Evolutionary conservation across 169 alveolate species (phyloP), one percentile per base, ranked within the genome.

Genomic region (Plasmodium gonderi): DNA sequence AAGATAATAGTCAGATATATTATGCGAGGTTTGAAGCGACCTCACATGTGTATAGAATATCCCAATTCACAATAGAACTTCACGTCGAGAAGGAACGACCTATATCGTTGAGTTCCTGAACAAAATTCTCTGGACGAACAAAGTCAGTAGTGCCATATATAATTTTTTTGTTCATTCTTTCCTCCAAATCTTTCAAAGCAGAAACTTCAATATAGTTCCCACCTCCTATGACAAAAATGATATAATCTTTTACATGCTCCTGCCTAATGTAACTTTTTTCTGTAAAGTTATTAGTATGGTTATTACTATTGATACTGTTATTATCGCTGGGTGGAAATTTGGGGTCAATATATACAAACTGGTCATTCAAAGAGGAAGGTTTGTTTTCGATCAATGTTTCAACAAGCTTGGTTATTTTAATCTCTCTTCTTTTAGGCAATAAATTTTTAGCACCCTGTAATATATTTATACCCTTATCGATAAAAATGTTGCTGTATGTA

Each of bases 141-240:
- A 94, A 94, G 74, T 94, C 96, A 26, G 96, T 94, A 31, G 95
- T 90, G 4, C 96, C 96, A 36, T 94, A 94, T 23, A 94, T 94
- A 51, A 94, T 94, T 76, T 91, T 94, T 68, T 94, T 94, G 47
- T 94, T 94, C 33, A 92, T 67, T 47, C 92, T 94, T 23, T 95
- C 80, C 40, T 97, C 97, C 77, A 94, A 74, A 17, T 95, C 97
- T 75, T 93, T 92, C 65, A 96, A 42, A 29, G 95, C 96, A 12
- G 94, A 91, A 20, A 97, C 95, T 72, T 96, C 98, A 45, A 92
- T 94, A 93, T 94, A 96, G 80, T 95, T 94, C 36, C 97, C 98
- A 36, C 98, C 98, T 2, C 98, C 98, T 0, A 96, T 95, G 1
- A 96, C 87, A 68, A 96, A 96, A 1, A 96, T 95, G 11, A 96